Base-by-base conservation (phyloP, 176 grass and related monocot genomes). In the Elaeis guineensis region DNA sequence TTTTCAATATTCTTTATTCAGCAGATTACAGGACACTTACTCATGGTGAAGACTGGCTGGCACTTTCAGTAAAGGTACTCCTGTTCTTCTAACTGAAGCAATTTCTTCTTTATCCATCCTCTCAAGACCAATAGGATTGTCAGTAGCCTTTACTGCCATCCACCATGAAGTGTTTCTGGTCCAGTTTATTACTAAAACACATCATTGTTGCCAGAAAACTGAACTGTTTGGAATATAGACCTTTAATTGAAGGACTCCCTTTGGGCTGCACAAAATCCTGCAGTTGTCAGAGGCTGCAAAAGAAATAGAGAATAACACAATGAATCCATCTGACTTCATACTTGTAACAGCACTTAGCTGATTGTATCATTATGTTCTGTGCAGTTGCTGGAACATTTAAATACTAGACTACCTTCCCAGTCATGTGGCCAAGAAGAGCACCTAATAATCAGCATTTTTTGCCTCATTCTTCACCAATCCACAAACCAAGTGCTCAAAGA, bases 1-100 rank as follows among this genome's bases (percentile, higher is more conserved):
- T 85, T 51, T 97, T 90, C 65, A 82, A 90, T 78, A 69, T 90
- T 66, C 78, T 97, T 69, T 78, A 56, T 81, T 88, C 78, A 50
- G 75, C 69, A 71, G 85, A 23, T 69, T 68, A 49, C 56, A 60
- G 64, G 69, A 61, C 72, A 59, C 61, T 85, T 32, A 51, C 51
- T 14, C 60, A 56, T 59, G 83, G 78, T 70, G 61, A 82, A 77
- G 82, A 78, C 39, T 97, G 92, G 87, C 62, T 85, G 78, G 58
- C 69, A 78, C 71, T 97, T 77, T 75, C 66, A 23, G 17, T 82
- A 17, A 90, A 90, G 92, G 92, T 97, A 80, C 55, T 69, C 28
- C 70, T 65, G 5, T 48, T 81, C 52, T 74, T 29, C 49, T 78
- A 35, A 62, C 25, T 6, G 28, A 30, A 30, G 35, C 35, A 44